A percentile compares a stretch with the other conserved stretches of the same genome.
phyloP scores from a whole-genome alignment of 306 rosid genomes.

The Medicago arabica region DNA sequence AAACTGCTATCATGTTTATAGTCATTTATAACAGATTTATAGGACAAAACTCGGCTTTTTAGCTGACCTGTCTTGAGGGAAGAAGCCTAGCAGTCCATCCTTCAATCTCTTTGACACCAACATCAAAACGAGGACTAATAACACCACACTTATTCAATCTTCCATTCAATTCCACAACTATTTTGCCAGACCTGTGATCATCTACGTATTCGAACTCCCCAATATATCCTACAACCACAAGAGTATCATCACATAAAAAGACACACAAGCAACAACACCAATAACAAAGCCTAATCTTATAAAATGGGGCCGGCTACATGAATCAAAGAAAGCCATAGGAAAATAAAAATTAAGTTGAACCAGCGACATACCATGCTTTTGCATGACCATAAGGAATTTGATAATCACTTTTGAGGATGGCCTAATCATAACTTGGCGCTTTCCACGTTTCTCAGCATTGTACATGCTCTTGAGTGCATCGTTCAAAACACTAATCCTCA shows the following conservation, averaged over 20 bases:
- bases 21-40: neutral
- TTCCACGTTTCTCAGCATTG: conserved; percentile 51
- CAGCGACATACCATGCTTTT: conserved; percentile 43
- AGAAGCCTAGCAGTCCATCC: conserved; percentile 51
- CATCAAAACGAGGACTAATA: conserved; percentile 49
- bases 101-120: conserved; percentile 48
- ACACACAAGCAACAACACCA: no score
- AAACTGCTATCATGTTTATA: neutral
- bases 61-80: conserved; percentile 45
- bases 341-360: neutral
- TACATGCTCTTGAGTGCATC: conserved; percentile 52
- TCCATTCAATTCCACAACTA: conserved; percentile 50
- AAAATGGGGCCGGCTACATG: no score
- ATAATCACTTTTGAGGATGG: conserved; percentile 51
- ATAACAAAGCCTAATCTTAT: no score
- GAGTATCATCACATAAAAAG: neutral
- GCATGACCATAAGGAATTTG: conserved; percentile 47
- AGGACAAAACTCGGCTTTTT: neutral
- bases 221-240: conserved; percentile 40
- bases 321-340: no score
- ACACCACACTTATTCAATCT: conserved; percentile 50
- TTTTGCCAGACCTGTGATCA: conserved; percentile 50
- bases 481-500: conserved; percentile 52
- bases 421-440: conserved; percentile 51
- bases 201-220: conserved; percentile 52